Evolutionary conservation across 2,329 filamentous ascomycete species (phyloP).

Genomic region (Phialophora verrucosa): DNA sequence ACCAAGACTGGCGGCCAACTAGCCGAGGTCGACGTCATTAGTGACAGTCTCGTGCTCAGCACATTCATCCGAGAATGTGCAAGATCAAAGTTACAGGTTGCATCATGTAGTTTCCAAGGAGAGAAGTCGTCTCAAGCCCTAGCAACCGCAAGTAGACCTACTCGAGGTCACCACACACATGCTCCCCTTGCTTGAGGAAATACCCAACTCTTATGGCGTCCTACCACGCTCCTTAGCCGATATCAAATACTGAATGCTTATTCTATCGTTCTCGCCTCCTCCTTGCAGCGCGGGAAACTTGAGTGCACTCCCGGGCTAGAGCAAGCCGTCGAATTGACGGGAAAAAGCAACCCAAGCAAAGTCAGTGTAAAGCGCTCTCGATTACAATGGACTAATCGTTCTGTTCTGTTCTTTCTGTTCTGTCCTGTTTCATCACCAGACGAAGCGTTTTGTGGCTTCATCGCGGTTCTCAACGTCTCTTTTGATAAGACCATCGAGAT

Average conservation of each 20-base stretch:
- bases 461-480: background rate
- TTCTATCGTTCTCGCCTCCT: background rate
- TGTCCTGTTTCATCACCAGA: background rate
- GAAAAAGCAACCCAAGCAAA: background rate
- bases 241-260: background rate
- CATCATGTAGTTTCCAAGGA: background rate
- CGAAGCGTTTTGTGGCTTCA: background rate
- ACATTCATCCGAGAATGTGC: background rate
- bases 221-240: background rate
- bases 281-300: background rate
- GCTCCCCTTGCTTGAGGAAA: constrained; percentile 33
- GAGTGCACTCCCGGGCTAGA: background rate
- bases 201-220: constrained; percentile 25
- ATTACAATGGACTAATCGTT: background rate
- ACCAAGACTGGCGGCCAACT: too few relatives aligned
- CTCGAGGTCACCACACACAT: too few relatives aligned
- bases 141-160: background rate
- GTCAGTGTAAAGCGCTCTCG: background rate
- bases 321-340: background rate
- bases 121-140: background rate
- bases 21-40: background rate
- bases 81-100: background rate
- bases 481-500: background rate
- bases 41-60: background rate
- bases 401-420: background rate